A percentile compares a stretch with the other conserved stretches of the same genome.
Conservation (phyloP, 1,284 basidiomycete species). For the Xerocomus amazonicus region DNA sequence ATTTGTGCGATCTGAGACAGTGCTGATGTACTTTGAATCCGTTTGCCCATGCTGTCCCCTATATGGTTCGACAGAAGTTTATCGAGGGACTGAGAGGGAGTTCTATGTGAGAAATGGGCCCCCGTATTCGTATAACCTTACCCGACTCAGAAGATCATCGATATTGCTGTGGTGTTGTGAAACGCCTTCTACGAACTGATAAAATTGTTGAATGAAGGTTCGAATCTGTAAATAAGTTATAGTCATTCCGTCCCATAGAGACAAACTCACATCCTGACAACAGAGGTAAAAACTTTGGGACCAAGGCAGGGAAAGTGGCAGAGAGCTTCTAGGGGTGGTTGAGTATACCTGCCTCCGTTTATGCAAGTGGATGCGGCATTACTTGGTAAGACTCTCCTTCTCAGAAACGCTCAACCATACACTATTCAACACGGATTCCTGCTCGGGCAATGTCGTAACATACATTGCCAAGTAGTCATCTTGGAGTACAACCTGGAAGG, state of each 20-base stretch:
- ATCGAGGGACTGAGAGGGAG: conserved; percentile 71
- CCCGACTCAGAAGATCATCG: conserved; percentile 88
- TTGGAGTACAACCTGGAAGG: conserved; percentile 71
- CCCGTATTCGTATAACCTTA: conserved; percentile 32
- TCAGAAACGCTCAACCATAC: conserved; percentile 84
- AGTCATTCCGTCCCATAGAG: background rate
- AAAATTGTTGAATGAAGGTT: conserved; percentile 93
- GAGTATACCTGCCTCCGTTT: conserved; percentile 2
- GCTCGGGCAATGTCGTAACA: conserved; percentile 68
- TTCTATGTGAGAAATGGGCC: background rate
- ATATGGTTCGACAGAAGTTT: conserved; percentile 81
- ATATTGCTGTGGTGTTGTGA: conserved; percentile 89
- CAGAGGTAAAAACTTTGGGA: conserved; percentile 94
- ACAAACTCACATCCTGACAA: conserved; percentile 76
- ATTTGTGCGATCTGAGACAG: conserved; percentile 95
- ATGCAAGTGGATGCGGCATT: conserved; percentile 23
- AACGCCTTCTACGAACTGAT: conserved; percentile 94
- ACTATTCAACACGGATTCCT: conserved; percentile 73
- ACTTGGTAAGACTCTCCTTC: conserved; percentile 62
- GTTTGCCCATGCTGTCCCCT: conserved; percentile 70
- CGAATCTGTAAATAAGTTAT: conserved; percentile 58
- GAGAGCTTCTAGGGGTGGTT: conserved; percentile 47
- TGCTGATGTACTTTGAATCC: conserved; percentile 71
- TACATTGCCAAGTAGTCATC: conserved; percentile 95
- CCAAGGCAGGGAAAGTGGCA: conserved; percentile 87